Base-by-base conservation (phyloP, 2,329 filamentous ascomycete species). In the Chaetomiaceae sp. region DNA sequence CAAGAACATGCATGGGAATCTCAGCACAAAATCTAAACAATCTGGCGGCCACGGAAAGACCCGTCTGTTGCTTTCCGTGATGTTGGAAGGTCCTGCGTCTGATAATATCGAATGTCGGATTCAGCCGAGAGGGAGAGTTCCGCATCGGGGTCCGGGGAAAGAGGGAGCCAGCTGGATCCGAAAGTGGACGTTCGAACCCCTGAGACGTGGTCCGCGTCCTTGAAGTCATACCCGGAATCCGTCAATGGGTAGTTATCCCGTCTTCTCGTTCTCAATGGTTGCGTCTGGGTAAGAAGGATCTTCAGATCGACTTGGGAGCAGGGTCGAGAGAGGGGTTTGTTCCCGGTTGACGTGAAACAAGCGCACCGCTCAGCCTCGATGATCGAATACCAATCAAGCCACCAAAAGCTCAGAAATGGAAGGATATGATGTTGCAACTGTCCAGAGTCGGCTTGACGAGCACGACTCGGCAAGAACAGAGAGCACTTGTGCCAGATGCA, bases 11-110 rank as follows among this genome's bases (percentile, higher is more conserved):
- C 40, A 42, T 31, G 12, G 19, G 17, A 33, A 20, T 9, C n/a
- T n/a, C 37, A 23, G 34, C 5, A n/a, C 40, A 45, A n/a, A 37
- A 31, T 23, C 29, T n/a, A 17, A 25, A 11, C 22, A 7, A 11
- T 12, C 14, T 12, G 9, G 36, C 2, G n/a, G 17, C 23, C 19
- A 20, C 40, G 11, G 25, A 11, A 17, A 39, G 25, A 19, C 6
- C 1, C 17, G 37, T 12, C 17, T n/a, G 17, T 19, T 42, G 34
- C 43, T 42, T 22, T 27, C 31, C 20, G 8, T 45, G 20, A 40
- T 19, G 11, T 44, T 54, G 51, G 27, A 38, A 39, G 39, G 43
- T 54, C 47, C 43, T 52, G 45, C 47, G 43, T 50, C 33, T 49
- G 39, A 31, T 38, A 42, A 51, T 51, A 37, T 46, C 51, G 42